Evolutionary conservation across 2,329 filamentous ascomycete species (phyloP), one percentile per base, ranked within the genome.

Genomic region (Aspergillus pseudoglaucus): DNA sequence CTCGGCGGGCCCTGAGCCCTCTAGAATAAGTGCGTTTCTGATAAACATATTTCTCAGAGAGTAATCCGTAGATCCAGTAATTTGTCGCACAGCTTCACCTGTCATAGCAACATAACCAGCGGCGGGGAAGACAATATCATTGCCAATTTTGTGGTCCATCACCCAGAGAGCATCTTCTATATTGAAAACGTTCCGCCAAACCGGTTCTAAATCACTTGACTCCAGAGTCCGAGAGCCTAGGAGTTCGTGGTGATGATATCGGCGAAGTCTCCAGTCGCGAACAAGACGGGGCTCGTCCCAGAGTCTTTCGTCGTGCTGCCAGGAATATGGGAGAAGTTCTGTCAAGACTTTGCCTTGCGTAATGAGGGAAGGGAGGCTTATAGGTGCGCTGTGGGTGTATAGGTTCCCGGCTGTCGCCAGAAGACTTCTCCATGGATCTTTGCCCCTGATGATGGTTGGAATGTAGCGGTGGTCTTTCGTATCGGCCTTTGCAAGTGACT

Each of bases 131-230:
- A 60, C 47, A 10, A 58, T 46, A 2, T 57, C 45, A 0, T 40
- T 51, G 18, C 53, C 45, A 9, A 66, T 47, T 2, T 54, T 43
- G 48, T 68, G 65, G 20, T 67, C 62, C 1, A 41, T 37, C 8
- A 68, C 46, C 65, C 66, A 68, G 0, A 62, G 52, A 0, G 59
- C 51, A 33, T 65, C 54, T 1, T 52, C 47, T 0, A 62, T 35
- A 0, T 55, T 49, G 1, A 69, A 44, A 6, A 58, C 20, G 30
- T 66, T 62, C 3, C 63, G 47, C 63, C 63, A 66, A 6, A 52
- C 50, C 1, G 61, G 59, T 10, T 58, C 55, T 9, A 57, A 30
- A 0, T 50, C 44, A 6, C 56, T 57, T 10, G 55, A 57, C 17
- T 63, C 63, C 5, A 58, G 27, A 8, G 55, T 53, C 1, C 54